Base-by-base conservation (phyloP, 1,139 yeast genomes). In the Blastobotrys niveus region DNA sequence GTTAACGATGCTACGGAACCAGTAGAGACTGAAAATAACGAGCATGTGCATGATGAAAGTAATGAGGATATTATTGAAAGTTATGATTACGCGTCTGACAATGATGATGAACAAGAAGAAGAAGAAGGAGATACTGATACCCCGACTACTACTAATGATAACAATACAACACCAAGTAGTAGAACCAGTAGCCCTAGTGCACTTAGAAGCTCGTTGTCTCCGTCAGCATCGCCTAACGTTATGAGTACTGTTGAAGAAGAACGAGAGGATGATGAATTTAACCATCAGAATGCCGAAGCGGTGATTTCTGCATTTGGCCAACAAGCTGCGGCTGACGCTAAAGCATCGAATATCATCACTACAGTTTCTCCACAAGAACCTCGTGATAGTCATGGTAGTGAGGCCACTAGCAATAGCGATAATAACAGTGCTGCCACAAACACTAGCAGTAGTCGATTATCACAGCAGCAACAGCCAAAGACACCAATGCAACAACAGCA, bases 261-360 rank as follows among this genome's bases (percentile, higher is more conserved):
- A 25, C 8, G 10, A 25, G 38, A 34, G 17, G 20, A 34, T 21
- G 14, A 19, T 15, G n/a, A 19, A 15, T 21, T 34, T 2, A 21
- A 19, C 6, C 18, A 26, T 3, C 17, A 19, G 15, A 27, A 34
- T 22, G 38, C 38, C 10, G 38, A 34, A 21, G 38, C 31, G 21
- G 40, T 41, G 12, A 41, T 41, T 20, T 33, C 40, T 9, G 34
- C 44, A 15, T 41, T 41, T 34, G 44, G 44, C 9, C 27, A 24
- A 36, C 25, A 36, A n/a, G 38, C 38, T n/a, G 20, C 20, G 12
- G 15, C 10, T 15, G 39, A 25, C 30, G 5, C 14, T 24, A 5
- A 25, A 35, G 3, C 15, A 4, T n/a, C n/a, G n/a, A n/a, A n/a
- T n/a, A n/a, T n/a, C n/a, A n/a, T n/a, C n/a, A n/a, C n/a, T n/a